Percentiles rank a stretch among this genome's conserved stretches.
These are phyloP conservation scores for Hygrocybe punicea DNA, from an alignment of 768 basidiomycete genomes.

Conservation along the genomic window DNA sequence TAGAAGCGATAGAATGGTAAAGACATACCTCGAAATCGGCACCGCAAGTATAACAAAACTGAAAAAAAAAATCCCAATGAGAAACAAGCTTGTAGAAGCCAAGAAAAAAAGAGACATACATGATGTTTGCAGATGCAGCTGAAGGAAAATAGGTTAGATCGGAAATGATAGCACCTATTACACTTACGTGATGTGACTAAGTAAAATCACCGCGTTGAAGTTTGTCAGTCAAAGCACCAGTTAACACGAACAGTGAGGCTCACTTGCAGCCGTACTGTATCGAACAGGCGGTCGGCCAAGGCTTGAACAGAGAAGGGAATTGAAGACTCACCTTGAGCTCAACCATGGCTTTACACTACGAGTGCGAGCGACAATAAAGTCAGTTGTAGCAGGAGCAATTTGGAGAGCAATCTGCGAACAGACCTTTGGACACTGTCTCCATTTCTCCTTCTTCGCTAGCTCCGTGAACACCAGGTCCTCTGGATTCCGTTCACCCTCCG, in stretches of 20 bases:
- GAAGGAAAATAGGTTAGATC: neutral
- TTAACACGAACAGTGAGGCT: neutral
- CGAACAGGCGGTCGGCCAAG: neutral
- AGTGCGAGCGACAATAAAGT: neutral
- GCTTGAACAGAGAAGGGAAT: neutral
- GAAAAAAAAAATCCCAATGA: neutral
- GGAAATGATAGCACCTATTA: neutral
- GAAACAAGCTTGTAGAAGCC: constrained; percentile 9
- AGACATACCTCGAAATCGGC: constrained; percentile 17
- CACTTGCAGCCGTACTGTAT: constrained; percentile 21
- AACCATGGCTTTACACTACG: constrained; percentile 21
- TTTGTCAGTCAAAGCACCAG: neutral
- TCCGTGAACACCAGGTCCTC: constrained; percentile 20
- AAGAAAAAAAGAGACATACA: constrained; percentile 7
- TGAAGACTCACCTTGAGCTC: constrained; percentile 29
- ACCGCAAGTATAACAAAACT: constrained; percentile 23
- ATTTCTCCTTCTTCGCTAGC: constrained; percentile 20
- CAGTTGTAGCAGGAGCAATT: too few relatives aligned
- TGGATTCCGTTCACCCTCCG: constrained; percentile 13
- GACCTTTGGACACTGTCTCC: constrained; percentile 22
- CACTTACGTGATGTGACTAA: constrained; percentile 18
- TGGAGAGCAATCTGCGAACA: neutral
- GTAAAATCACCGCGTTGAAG: neutral
- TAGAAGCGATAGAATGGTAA: neutral
- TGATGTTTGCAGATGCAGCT: constrained; percentile 19